Base-by-base conservation (phyloP, 2,329 filamentous ascomycete species). In the Fusarium haematococcum region DNA sequence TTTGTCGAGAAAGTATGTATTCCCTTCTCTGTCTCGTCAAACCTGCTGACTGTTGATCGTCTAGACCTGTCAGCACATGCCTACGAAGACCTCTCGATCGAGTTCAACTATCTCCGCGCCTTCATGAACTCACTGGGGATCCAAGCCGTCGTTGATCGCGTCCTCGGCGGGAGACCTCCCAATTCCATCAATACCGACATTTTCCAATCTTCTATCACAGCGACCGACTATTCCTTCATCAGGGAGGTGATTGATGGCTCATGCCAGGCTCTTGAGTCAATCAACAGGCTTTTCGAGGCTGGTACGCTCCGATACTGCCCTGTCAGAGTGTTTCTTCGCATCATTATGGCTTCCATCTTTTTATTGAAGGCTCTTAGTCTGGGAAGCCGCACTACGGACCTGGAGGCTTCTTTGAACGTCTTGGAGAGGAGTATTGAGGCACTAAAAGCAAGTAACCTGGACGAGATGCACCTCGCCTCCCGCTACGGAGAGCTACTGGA, bases 261-360 rank as follows among this genome's bases (percentile, higher is more conserved):
- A 67, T 86, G 86, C 52, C 82, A 88, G 62, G 88, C 88, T 32
- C 79, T 90, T 5, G 81, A 86, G 57, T 88, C 86, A 58, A 86
- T 87, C 4, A 85, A 82, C 1, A 83, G 86, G 45, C 82, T 90
- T 2, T 84, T 85, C 3, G 84, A 88, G 30, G 82, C 81, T 3
- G 82, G 82, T 0, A 80, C 79, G 8, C 80, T 90, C n/a, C 83
- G 85, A 4, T 90, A 87, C 70, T 87, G 85, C 0, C 88, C 88
- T 0, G 86, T 89, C 2, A 82, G 88, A 20, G 86, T 89, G 16
- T 88, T 88, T 63, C 79, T 89, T 4, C 85, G 88, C 27, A 86
- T 89, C 54, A 88, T 86, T 3, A 88, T 86, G 4, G 86, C 87
- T 0, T 89, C 88, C 0, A 88, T 90, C 6, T 89, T 89, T 65